Conservation (phyloP, 257 asterid species). For the Solanum clarkiae region DNA sequence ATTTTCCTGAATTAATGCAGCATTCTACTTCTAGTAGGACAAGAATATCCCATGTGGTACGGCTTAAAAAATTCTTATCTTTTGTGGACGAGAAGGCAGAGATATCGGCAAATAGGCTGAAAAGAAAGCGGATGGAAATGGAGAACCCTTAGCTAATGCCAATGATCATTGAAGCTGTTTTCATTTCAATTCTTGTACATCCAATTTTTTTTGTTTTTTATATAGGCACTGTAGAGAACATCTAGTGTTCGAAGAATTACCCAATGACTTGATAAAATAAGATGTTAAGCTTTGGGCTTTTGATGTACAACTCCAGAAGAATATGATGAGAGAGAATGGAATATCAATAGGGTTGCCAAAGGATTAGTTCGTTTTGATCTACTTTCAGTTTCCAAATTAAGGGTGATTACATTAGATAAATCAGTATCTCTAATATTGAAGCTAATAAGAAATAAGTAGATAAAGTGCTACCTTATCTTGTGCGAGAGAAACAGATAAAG, state of each 20-base stretch:
- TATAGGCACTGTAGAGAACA: background rate
- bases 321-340: background rate
- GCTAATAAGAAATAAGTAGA: background rate
- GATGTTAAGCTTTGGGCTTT: background rate
- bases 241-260: background rate
- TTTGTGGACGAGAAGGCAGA: conserved; percentile 58
- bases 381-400: background rate
- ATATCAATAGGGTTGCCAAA: background rate
- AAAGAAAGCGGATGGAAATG: conserved; percentile 36
- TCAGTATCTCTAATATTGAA: background rate
- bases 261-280: background rate
- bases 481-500: background rate
- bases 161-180: background rate
- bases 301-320: background rate
- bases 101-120: conserved; percentile 22
- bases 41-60: conserved; percentile 9
- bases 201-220: background rate
- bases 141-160: background rate
- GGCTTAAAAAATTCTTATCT: conserved; percentile 33
- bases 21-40: background rate
- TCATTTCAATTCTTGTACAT: background rate
- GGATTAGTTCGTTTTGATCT: background rate
- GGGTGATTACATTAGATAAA: background rate
- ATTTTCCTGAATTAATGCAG: conserved; percentile 12
- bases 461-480: background rate